Evolutionary conservation across 1,284 basidiomycete species (phyloP).

Genomic region (Cutaneotrichosporon mucoides): DNA sequence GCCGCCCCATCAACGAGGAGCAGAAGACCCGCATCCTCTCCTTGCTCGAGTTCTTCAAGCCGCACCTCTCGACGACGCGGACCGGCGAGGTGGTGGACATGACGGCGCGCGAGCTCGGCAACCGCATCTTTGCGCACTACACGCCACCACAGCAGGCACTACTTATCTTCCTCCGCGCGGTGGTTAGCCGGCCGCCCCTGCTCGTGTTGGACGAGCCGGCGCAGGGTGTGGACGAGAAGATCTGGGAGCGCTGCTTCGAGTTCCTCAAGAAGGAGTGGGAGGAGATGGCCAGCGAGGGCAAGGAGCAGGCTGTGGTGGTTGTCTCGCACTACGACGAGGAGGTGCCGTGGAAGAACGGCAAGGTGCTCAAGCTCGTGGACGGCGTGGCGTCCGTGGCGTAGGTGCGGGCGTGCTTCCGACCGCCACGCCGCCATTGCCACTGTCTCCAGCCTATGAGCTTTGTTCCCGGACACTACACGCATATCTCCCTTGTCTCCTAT

Average conservation of each 20-base stretch:
- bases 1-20: slow-evolving; percentile 51
- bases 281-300: slow-evolving; percentile 31
- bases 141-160: slow-evolving; percentile 70
- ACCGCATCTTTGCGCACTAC: slow-evolving; percentile 58
- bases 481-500: too few species aligned
- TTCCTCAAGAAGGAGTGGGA: slow-evolving; percentile 59
- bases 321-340: slow-evolving; percentile 88
- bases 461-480: too few species aligned
- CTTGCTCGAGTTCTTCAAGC: slow-evolving; percentile 59
- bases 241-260: slow-evolving; percentile 61
- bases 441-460: too few species aligned
- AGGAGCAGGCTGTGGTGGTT: slow-evolving; percentile 70
- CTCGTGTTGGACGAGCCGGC: slow-evolving; percentile 85
- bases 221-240: slow-evolving; percentile 78
- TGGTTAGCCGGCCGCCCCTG: slow-evolving; percentile 64
- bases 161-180: slow-evolving; percentile 74
- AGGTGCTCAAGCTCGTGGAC: slow-evolving; percentile 27
- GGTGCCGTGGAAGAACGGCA: slow-evolving; percentile 48
- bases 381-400: slow-evolving; percentile 19
- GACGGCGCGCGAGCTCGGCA: slow-evolving; percentile 34
- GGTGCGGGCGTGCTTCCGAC: too few species aligned
- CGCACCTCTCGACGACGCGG: slow-evolving; percentile 20
- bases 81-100: slow-evolving; percentile 1
- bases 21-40: slow-evolving; percentile 50
- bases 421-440: too few species aligned